Evolutionary conservation across 129 eudicot genomes (phyloP).

Genomic region (Flaveria sonorensis): DNA sequence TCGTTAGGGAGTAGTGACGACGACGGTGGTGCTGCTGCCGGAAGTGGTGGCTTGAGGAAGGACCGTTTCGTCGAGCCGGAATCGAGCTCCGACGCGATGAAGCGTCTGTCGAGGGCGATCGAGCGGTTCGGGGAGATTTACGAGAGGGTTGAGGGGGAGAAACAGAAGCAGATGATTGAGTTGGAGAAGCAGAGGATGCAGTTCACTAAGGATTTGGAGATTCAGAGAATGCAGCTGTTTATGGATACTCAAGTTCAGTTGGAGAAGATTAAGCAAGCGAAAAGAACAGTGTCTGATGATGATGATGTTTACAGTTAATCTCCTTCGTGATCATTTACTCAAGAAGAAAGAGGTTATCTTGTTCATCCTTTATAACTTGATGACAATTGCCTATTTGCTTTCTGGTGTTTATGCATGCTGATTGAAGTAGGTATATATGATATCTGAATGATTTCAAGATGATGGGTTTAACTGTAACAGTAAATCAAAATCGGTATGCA

Average conservation of each 20-base stretch:
- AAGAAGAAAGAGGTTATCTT: conserved; percentile 21
- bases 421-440: conserved; percentile 29
- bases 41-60: background rate
- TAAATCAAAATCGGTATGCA: conserved; percentile 13
- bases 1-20: conserved; percentile 47
- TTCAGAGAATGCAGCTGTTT: conserved; percentile 86
- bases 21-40: conserved; percentile 30
- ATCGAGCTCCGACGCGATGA: conserved; percentile 38
- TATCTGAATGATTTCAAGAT: conserved; percentile 31
- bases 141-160: conserved; percentile 74
- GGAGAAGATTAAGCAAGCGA: conserved; percentile 79
- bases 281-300: conserved; percentile 62
- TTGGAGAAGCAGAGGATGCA: conserved; percentile 94
- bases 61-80: too few relatives aligned
- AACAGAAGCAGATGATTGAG: conserved; percentile 85
- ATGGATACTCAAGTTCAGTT: conserved; percentile 91
- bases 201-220: conserved; percentile 81
- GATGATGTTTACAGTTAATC: conserved; percentile 35
- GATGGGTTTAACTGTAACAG: conserved; percentile 35
- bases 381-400: too few relatives aligned
- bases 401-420: conserved; percentile 34
- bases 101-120: conserved; percentile 69
- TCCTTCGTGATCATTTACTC: too few relatives aligned
- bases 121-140: conserved; percentile 80
- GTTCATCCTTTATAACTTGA: too few relatives aligned